These are phyloP conservation scores for Botrytis tulipae DNA, from an alignment of 2,329 filamentous ascomycete genomes.

Conservation along the genomic window DNA sequence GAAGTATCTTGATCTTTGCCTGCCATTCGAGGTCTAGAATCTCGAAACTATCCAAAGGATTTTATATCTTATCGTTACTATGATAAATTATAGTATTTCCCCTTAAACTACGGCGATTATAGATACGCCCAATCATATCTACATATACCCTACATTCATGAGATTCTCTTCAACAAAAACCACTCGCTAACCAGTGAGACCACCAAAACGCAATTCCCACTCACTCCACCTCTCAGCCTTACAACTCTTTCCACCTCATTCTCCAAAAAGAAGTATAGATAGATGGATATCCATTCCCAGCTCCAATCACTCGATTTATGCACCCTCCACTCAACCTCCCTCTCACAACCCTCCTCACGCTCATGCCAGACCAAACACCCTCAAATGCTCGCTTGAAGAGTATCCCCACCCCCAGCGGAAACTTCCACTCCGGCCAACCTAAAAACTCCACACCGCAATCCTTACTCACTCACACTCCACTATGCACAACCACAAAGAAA, in stretches of 20 bases:
- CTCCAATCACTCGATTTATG: background rate
- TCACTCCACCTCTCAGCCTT: background rate
- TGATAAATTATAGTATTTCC: background rate
- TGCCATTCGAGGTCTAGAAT: background rate
- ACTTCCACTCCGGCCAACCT: background rate
- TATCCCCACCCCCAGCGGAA: background rate
- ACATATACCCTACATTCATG: background rate
- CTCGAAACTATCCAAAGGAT: background rate
- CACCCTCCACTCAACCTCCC: no score
- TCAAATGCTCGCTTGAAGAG: background rate
- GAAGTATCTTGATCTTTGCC: background rate
- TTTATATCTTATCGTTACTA: background rate
- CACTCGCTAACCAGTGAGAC: background rate
- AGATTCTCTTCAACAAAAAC: background rate
- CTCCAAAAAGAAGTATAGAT: background rate
- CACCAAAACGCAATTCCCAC: background rate
- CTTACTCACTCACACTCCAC: background rate
- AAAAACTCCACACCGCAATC: background rate
- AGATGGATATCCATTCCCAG: background rate
- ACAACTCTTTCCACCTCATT: background rate
- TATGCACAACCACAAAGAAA: background rate
- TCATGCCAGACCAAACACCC: background rate
- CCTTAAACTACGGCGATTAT: background rate
- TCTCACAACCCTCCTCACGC: background rate
- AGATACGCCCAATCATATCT: background rate